These are phyloP conservation scores for Rutstroemia sp. DNA, from an alignment of 2,329 filamentous ascomycete genomes.

Conservation along the genomic window DNA sequence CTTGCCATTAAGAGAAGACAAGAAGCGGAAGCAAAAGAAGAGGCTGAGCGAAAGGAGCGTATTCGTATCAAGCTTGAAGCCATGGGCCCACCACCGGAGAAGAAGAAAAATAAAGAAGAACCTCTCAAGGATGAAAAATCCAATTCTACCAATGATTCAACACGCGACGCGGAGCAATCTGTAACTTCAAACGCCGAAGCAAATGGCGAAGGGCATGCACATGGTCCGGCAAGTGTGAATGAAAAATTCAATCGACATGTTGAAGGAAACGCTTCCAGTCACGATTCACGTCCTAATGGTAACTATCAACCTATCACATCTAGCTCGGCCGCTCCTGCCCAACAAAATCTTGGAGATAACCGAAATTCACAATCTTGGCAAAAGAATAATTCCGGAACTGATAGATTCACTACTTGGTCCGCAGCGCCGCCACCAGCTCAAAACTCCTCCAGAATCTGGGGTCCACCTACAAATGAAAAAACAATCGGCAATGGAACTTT, in stretches of 20 bases:
- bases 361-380: conserved; percentile 27
- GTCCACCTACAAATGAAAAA: conserved; percentile 59
- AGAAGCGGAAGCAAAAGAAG: conserved; percentile 64
- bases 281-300: conserved; percentile 18
- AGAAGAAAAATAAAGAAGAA: conserved; percentile 48
- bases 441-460: conserved; percentile 55
- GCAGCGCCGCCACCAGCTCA: conserved; percentile 31
- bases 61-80: conserved; percentile 66
- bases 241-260: neutral
- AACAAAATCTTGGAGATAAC: conserved; percentile 17
- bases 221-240: conserved; percentile 9
- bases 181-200: conserved; percentile 12
- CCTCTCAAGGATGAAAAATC: conserved; percentile 39
- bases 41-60: conserved; percentile 63
- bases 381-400: conserved; percentile 36
- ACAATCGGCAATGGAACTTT: conserved; percentile 75
- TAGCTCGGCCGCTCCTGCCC: conserved; percentile 27
- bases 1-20: conserved; percentile 59
- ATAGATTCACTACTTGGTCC: conserved; percentile 45
- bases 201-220: conserved; percentile 11
- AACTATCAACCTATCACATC: conserved; percentile 26
- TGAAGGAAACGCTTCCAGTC: conserved; percentile 11
- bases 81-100: conserved; percentile 57
- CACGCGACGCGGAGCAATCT: conserved; percentile 17
- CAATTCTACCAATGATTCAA: conserved; percentile 28